Base-by-base conservation (phyloP, 2,329 filamentous ascomycete genomes). In the Epichloe bromicola region DNA sequence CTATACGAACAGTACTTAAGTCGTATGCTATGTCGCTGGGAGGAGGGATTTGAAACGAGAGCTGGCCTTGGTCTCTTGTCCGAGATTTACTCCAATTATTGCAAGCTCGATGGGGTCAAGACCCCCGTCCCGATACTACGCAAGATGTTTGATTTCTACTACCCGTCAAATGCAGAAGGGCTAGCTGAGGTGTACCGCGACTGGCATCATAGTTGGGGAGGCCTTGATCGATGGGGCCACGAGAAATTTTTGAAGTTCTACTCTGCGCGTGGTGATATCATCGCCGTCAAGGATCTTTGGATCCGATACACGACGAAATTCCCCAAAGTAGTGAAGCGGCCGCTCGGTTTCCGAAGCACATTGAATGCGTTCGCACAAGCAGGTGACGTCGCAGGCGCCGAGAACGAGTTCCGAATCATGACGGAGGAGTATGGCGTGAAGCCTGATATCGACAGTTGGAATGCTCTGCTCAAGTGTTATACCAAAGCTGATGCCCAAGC, bases 391-490 rank as follows among this genome's bases (percentile, higher is more conserved):
- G 61, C 69, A 3, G 72, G 78, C 48, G 79, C 83, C 0, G 68
- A 77, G 47, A 64, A 70, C 19, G 76, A 83, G 37, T 85, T 96
- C 54, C 61, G 79, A 45, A 71, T 74, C n/a, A 79, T 93, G 51
- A 61, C 63, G 23, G 58, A 67, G 6, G 71, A 79, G 47, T 83
- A 82, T 59, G 66, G 70, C 1, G 58, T 85, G 15, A 57, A 70
- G 41, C 83, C 83, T 6, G 78, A 80, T 55, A 64, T 75, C 1
- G 63, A 72, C 37, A 80, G 77, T 55, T 95, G 85, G 83, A 95
- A 95, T 61, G 81, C 83, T 20, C 66, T 95, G 30, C 71, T 97
- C 44, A 80, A 83, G 59, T 83, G 85, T 3, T 78, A 89, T 65
- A 74, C 75, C 17, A 80, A 80, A 57, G 76, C 77, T 1, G 74